Conservation (phyloP, 768 basidiomycete species). For the Trametes maxima region DNA sequence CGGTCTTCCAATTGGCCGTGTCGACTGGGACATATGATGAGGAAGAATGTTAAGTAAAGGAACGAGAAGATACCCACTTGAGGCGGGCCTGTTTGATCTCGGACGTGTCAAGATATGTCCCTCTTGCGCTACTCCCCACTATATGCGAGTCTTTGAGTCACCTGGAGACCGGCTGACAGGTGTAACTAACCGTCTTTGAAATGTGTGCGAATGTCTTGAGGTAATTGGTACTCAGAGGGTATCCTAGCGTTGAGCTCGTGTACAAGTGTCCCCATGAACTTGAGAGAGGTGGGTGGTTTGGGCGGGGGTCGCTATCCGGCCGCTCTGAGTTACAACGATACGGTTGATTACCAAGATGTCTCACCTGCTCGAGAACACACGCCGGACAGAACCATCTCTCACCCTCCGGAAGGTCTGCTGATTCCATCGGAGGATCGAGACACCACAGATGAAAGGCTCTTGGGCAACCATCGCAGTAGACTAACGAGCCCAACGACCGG, state of each 20-base stretch:
- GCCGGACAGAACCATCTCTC: slow-evolving; percentile 79
- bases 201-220: slow-evolving; percentile 77
- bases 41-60: background rate
- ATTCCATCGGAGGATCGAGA: slow-evolving; percentile 92
- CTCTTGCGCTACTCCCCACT: slow-evolving; percentile 82
- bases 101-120: slow-evolving; percentile 81
- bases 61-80: slow-evolving; percentile 60
- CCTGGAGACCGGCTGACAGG: background rate
- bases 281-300: slow-evolving; percentile 59
- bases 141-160: slow-evolving; percentile 13
- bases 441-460: slow-evolving; percentile 96
- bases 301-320: slow-evolving; percentile 61
- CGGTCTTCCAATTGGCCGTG: slow-evolving; percentile 90
- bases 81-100: slow-evolving; percentile 75
- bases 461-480: slow-evolving; percentile 98
- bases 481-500: slow-evolving; percentile 77
- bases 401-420: slow-evolving; percentile 82
- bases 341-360: slow-evolving; percentile 8
- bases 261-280: slow-evolving; percentile 69
- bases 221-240: slow-evolving; percentile 84
- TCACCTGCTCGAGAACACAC: slow-evolving; percentile 67
- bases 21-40: slow-evolving; percentile 50
- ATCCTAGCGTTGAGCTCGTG: slow-evolving; percentile 66
- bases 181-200: slow-evolving; percentile 78
- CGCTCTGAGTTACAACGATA: slow-evolving; percentile 17